Conservation (phyloP, 2,329 filamentous ascomycete species). For the Colletotrichum sojae region DNA sequence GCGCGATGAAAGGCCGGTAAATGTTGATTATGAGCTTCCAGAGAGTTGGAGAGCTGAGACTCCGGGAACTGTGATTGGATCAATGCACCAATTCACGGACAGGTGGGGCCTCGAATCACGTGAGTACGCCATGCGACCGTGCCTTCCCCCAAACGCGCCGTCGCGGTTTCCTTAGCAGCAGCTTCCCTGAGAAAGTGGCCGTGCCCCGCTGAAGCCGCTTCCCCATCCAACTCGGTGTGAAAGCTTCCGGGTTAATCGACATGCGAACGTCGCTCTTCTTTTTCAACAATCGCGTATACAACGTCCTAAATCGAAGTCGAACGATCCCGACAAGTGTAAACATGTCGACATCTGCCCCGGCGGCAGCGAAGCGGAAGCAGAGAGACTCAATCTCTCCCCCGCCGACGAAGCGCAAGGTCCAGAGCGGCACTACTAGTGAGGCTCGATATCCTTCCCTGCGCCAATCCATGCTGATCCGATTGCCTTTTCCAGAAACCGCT, state of each 20-base stretch:
- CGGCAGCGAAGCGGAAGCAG: constrained; percentile 53
- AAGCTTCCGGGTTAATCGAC: background rate
- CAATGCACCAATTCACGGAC: too few species aligned
- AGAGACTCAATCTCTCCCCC: constrained; percentile 67
- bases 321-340: background rate
- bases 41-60: too few species aligned
- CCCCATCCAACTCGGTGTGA: too few species aligned
- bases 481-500: constrained; percentile 67
- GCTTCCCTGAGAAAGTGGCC: constrained; percentile 14
- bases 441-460: background rate
- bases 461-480: background rate
- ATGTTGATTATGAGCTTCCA: too few species aligned
- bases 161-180: constrained; percentile 1
- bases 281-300: background rate
- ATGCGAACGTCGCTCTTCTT: constrained; percentile 12
- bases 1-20: too few species aligned
- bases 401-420: constrained; percentile 65
- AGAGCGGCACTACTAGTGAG: constrained; percentile 67
- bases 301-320: background rate
- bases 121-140: constrained; percentile 19
- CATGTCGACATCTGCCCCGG: constrained; percentile 32
- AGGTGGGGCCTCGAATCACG: background rate
- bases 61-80: too few species aligned
- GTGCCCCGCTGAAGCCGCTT: background rate
- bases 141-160: constrained; percentile 18